Base-by-base conservation (phyloP, 768 basidiomycete species). In the Termitomyces sp. region DNA sequence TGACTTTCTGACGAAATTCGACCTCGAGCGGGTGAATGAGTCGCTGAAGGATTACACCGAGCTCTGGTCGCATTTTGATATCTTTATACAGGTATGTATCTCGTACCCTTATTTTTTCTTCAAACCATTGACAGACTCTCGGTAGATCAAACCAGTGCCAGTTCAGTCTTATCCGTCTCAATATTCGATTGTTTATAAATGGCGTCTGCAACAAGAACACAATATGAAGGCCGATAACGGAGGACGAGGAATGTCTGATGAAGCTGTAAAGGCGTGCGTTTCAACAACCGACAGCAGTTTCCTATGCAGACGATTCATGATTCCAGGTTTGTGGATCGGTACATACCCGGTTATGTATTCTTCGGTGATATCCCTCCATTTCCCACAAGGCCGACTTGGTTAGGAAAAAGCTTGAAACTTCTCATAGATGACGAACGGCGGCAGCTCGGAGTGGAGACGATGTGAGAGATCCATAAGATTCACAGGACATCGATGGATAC, bases 341-440 rank as follows among this genome's bases (percentile, higher is more conserved):
- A 97, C 72, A 94, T 98, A 66, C 95, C 95, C 1, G 92, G 91
- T 3, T 98, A 97, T 69, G 86, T 96, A 62, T 89, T 96, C 70
- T 98, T 91, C 68, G 85, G 82, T 4, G 83, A 85, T 25, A 84
- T 69, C 57, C 57, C 70, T 57, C 57, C 63, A 37, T 42, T 34
- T 15, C 52, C 56, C 32, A 14, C 47, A n/a, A 49, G 60, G 55
- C 69, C 71, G 5, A 61, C 48, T n/a, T 71, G 73, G 73, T 57
- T 69, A 12, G 83, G 81, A 8, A 79, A 73, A 31, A 80, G 85
- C 3, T 70, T 91, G 46, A 75, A 74, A 12, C 70, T 92, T 31
- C 71, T 76, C 17, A 79, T 93, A 38, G 84, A 85, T 63, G 76
- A 81, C 61, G 70, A 76, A 14, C 81, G 91, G 63, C 74, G 78